Evolutionary conservation across 2,329 filamentous ascomycete genomes (phyloP).

Genomic region (Penicillium sp.): DNA sequence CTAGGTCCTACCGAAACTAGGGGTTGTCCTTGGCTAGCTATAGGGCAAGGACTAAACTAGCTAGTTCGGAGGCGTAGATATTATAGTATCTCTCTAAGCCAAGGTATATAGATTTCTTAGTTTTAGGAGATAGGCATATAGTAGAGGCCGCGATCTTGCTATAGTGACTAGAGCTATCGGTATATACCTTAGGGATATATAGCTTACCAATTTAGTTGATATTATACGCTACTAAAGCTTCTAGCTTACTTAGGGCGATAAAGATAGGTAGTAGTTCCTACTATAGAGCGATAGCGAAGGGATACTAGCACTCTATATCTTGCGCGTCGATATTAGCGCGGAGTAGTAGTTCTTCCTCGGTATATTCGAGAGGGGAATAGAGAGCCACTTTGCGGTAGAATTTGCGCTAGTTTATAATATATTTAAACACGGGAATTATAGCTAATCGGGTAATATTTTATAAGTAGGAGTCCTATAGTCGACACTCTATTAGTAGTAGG

Average conservation of each 20-base stretch:
- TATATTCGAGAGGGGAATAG: neutral
- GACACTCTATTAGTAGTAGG: conserved; percentile 4
- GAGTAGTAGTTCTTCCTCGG: too few relatives aligned
- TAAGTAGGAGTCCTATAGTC: conserved; percentile 4
- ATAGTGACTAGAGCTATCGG: neutral
- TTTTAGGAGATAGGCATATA: neutral
- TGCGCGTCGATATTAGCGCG: too few relatives aligned
- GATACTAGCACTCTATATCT: conserved; percentile 2
- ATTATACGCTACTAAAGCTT: conserved; percentile 10
- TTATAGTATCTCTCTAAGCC: neutral
- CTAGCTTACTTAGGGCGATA: neutral
- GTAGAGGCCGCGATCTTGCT: neutral
- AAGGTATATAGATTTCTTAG: conserved; percentile 2
- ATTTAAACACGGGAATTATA: neutral
- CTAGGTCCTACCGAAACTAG: neutral
- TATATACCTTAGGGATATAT: neutral
- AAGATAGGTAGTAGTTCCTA: neutral
- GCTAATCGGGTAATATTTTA: too few relatives aligned
- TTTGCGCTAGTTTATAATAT: too few relatives aligned
- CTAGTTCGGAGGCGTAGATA: conserved; percentile 8
- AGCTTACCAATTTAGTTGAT: conserved; percentile 1
- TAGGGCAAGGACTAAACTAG: neutral
- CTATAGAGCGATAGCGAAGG: too few relatives aligned
- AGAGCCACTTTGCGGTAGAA: too few relatives aligned
- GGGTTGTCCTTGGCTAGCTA: conserved; percentile 1